These are phyloP conservation scores for Cryptococcus amylolentus DNA, from an alignment of 1,284 basidiomycete species.

Conservation along the genomic window DNA sequence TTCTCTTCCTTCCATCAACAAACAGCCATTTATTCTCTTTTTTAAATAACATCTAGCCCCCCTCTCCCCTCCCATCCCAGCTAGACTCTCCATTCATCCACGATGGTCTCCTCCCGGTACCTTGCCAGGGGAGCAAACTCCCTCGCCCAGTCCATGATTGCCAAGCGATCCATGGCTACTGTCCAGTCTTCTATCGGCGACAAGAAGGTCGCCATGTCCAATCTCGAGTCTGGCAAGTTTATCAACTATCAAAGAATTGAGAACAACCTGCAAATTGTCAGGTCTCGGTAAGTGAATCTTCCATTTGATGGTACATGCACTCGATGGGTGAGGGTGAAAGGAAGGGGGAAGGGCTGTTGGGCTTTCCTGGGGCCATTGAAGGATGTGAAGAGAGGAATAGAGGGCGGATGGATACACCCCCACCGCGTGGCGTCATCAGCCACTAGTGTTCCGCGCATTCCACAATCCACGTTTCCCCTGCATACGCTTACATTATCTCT, in stretches of 20 bases:
- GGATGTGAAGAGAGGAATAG: too few species aligned
- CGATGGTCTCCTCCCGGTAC: slow-evolving; percentile 35
- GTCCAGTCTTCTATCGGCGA: slow-evolving; percentile 63
- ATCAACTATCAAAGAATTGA: slow-evolving; percentile 99
- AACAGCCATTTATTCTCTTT: not conserved
- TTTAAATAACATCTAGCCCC: not conserved
- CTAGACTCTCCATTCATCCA: not conserved
- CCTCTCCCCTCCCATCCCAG: not conserved
- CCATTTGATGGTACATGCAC: not conserved
- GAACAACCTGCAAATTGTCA: slow-evolving; percentile 83
- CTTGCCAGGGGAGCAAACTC: slow-evolving; percentile 28
- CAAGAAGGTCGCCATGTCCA: slow-evolving; percentile 90
- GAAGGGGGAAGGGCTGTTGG: not conserved
- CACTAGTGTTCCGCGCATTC: not conserved
- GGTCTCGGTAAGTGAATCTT: slow-evolving; percentile 61
- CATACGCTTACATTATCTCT: slow-evolving; percentile 10
- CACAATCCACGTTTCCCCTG: slow-evolving; percentile 2
- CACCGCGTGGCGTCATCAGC: slow-evolving; percentile 1
- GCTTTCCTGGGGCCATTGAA: not conserved
- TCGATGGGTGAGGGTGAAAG: not conserved
- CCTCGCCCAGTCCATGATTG: slow-evolving; percentile 22
- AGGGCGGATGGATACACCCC: not conserved
- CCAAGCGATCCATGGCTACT: slow-evolving; percentile 38
- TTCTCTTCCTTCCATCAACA: not conserved
- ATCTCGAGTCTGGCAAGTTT: slow-evolving; percentile 68